Evolutionary conservation across 371 early-diverging fungal species (phyloP).

Genomic region (Phascolomyces articulosus): DNA sequence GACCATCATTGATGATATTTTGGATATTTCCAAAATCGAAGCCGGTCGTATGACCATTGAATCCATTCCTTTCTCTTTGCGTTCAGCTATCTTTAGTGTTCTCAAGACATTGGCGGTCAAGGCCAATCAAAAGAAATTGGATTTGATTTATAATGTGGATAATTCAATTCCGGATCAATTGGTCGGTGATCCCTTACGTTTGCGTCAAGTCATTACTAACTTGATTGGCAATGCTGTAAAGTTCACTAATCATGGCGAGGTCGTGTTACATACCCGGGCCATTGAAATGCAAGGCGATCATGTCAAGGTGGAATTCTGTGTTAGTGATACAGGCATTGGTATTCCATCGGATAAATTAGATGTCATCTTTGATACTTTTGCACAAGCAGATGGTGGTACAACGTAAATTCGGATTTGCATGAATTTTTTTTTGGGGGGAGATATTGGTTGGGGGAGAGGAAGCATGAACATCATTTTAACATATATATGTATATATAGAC

Average conservation of each 20-base stretch:
- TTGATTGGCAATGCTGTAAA: conserved; percentile 81
- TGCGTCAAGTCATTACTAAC: conserved; percentile 77
- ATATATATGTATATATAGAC: conserved; percentile 5
- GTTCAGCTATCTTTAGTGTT: conserved; percentile 58
- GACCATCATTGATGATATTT: conserved; percentile 74
- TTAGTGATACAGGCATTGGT: conserved; percentile 82
- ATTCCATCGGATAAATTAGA: conserved; percentile 68
- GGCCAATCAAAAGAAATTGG: conserved; percentile 62
- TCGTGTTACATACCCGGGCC: conserved; percentile 53
- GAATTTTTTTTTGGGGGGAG: background rate
- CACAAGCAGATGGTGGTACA: conserved; percentile 78
- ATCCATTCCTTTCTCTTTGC: conserved; percentile 59
- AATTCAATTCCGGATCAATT: conserved; percentile 62
- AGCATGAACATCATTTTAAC: background rate
- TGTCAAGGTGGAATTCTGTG: conserved; percentile 63
- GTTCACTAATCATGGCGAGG: conserved; percentile 72
- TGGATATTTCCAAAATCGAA: conserved; percentile 81
- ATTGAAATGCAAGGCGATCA: conserved; percentile 39
- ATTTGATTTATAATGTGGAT: conserved; percentile 60
- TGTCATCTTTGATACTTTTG: conserved; percentile 77
- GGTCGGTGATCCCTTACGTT: conserved; percentile 70
- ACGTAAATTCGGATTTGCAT: conserved; percentile 31
- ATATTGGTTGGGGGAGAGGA: too few relatives aligned
- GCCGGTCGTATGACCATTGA: conserved; percentile 73
- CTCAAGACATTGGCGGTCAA: conserved; percentile 64